phyloP scores from a whole-genome alignment of 495 filamentous ascomycete genomes.

The Entonaema liquescens region DNA sequence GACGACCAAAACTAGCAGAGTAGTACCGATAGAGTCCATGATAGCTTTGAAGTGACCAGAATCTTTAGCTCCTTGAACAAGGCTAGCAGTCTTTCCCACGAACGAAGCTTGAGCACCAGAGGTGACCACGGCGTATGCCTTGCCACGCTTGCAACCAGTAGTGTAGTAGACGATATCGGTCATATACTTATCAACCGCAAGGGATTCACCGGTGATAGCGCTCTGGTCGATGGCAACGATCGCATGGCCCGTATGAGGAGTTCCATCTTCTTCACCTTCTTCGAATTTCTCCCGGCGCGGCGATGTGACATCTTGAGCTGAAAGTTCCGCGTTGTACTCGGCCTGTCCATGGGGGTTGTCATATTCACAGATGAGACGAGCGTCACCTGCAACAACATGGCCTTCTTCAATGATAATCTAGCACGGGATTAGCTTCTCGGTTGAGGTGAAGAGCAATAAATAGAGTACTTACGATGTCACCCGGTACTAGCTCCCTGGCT shows the following conservation, averaged over 20 bases:
- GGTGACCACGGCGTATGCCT: conserved; percentile 79
- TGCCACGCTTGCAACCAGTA: conserved; percentile 85
- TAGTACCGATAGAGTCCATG: conserved; percentile 81
- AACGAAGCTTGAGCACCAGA: conserved; percentile 84
- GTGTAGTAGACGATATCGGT: conserved; percentile 81
- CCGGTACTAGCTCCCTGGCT: conserved; percentile 79
- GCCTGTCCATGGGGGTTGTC: conserved; percentile 73
- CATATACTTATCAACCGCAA: conserved; percentile 85
- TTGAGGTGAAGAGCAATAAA: not conserved
- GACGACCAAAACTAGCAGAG: conserved; percentile 80
- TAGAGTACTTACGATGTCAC: conserved; percentile 74
- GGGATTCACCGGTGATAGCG: conserved; percentile 88
- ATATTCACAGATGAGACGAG: conserved; percentile 80
- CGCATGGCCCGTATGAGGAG: conserved; percentile 71
- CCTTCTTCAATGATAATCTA: conserved; percentile 76
- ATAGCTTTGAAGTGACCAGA: conserved; percentile 89
- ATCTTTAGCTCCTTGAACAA: conserved; percentile 75
- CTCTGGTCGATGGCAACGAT: conserved; percentile 91
- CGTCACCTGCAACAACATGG: conserved; percentile 75
- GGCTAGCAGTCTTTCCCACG: conserved; percentile 83
- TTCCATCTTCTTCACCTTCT: conserved; percentile 63
- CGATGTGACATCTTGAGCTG: conserved; percentile 65
- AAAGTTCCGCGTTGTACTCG: conserved; percentile 66
- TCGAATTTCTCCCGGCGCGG: conserved; percentile 70
- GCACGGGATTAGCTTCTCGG: conserved; percentile 2